Evolutionary conservation across 257 asterid species (phyloP), one percentile per base, ranked within the genome.

Genomic region (Anisodus tanguticus): DNA sequence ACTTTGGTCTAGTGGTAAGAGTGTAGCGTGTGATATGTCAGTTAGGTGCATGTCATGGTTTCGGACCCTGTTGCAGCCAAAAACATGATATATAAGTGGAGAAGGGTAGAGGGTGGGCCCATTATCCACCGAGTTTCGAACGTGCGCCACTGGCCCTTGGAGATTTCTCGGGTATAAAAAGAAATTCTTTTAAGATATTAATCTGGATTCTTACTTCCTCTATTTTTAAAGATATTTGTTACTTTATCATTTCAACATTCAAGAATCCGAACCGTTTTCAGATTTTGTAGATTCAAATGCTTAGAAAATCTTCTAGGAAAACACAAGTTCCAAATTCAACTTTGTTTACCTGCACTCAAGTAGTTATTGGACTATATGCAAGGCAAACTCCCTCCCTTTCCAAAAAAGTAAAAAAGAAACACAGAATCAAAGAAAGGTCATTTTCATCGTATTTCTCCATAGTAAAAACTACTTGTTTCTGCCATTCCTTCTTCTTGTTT

Each of bases 261-360:
- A 7, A 37, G 53, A 67, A 41, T 69, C n/a, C 15, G 0, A 69
- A 7, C 53, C 3, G 6, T 39, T 41, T 16, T 8, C 3, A 39
- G 31, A 68, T 68, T 15, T 69, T 43, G 31, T 69, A 69, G 12
- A 69, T 69, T 69, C 53, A 69, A 39, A 69, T 1, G 77, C 13
- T 37, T 68, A 37, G 77, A 53, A 68, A 39, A 39, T 68, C 77
- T 43, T 66, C 47, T 31, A 26, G 72, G 77, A 68, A 68, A 68
- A 37, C 77, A 68, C 53, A 68, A 68, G 77, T 69, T 41, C 66
- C 66, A 57, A 59, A 59, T 59, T 17, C 66, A 59, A 59, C 31
- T 59, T 59, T 59, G 66, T 69, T 39, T 6, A 39, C 74, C 53
- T 39, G 53, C 53, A 69, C 31, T 22, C 26, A 3, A 17, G 47